phyloP scores from a whole-genome alignment of 805 yeast species.

The Starmerella etchellsii region DNA sequence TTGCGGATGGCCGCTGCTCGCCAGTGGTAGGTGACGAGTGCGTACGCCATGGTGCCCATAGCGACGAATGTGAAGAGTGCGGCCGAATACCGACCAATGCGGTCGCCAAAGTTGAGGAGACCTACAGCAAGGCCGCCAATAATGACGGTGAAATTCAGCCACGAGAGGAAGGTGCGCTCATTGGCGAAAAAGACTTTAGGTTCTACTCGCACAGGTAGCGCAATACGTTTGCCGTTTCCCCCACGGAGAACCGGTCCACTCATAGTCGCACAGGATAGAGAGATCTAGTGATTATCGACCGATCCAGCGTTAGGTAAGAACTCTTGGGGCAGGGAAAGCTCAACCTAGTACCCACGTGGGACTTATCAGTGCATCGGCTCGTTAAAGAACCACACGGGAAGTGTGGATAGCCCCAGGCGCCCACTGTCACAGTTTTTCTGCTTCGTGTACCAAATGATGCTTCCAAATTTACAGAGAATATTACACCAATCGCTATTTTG shows the following conservation, averaged over 20 bases:
- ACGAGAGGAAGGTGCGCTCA: slow-evolving; percentile 94
- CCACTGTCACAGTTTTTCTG: no score
- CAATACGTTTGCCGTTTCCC: slow-evolving; percentile 79
- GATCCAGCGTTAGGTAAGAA: no score
- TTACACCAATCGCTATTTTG: no score
- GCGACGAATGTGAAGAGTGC: slow-evolving; percentile 90
- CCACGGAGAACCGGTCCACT: slow-evolving; percentile 56
- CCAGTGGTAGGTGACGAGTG: slow-evolving; percentile 95
- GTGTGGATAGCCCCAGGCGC: no score
- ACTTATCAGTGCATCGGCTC: not conserved
- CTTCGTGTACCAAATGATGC: no score
- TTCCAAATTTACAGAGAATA: no score
- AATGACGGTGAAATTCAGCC: slow-evolving; percentile 98
- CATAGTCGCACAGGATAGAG: no score
- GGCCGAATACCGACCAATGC: slow-evolving; percentile 82
- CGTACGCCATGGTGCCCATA: slow-evolving; percentile 95
- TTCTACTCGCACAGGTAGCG: slow-evolving; percentile 94
- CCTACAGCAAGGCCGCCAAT: slow-evolving; percentile 96
- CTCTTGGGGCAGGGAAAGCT: no score
- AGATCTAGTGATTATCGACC: no score
- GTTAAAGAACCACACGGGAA: not conserved
- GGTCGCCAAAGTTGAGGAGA: slow-evolving; percentile 88
- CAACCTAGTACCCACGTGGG: no score
- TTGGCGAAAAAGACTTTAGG: slow-evolving; percentile 98
- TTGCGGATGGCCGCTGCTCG: slow-evolving; percentile 97